phyloP scores from a whole-genome alignment of 805 yeast species.

The Wickerhamiella brachini region DNA sequence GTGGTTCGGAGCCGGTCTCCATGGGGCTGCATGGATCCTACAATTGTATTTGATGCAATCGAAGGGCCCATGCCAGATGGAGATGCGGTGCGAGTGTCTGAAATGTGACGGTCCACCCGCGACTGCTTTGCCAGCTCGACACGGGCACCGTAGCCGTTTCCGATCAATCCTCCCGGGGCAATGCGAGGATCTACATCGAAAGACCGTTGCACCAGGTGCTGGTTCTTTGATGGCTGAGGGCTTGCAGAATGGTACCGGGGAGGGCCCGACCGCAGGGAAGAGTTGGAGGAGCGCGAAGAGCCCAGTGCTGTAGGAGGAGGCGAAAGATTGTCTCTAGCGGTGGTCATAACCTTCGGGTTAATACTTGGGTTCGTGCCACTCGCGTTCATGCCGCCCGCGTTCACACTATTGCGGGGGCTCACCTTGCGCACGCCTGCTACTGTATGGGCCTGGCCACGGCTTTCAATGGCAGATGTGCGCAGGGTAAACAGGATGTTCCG shows the following conservation, averaged over 20 bases:
- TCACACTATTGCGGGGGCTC: not conserved
- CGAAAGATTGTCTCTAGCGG: not conserved
- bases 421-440: not conserved
- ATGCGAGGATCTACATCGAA: constrained; percentile 1
- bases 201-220: not conserved
- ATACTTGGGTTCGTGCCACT: no score
- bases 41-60: not conserved
- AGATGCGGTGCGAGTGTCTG: not conserved
- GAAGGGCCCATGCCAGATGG: not conserved
- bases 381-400: no score
- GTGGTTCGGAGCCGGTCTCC: not conserved
- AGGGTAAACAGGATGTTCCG: constrained; percentile 21
- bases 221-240: not conserved
- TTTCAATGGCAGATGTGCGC: constrained; percentile 10
- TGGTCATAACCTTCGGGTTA: no score
- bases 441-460: not conserved
- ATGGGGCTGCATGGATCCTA: not conserved
- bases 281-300: not conserved
- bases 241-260: not conserved
- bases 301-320: not conserved
- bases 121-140: not conserved
- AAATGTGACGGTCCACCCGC: not conserved
- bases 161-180: not conserved
- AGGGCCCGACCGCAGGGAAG: not conserved
- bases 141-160: not conserved